phyloP scores from a whole-genome alignment of 164 flowering plant species.

The Vitis labrusca region DNA sequence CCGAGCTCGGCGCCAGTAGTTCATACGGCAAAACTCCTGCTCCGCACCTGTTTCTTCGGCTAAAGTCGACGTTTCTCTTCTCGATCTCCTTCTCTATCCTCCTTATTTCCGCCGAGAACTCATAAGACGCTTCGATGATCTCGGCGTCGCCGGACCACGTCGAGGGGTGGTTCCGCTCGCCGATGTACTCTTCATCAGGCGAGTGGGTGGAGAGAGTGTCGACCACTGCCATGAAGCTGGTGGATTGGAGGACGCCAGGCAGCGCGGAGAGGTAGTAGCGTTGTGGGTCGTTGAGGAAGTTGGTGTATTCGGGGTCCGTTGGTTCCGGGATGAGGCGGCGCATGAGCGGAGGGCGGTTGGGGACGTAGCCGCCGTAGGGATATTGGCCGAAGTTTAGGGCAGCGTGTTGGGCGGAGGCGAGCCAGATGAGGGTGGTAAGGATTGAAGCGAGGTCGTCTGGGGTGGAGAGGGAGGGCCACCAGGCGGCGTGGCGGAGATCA shows the following conservation, averaged over 20 bases:
- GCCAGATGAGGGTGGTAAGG: slow-evolving; percentile 90
- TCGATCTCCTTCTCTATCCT: slow-evolving; percentile 78
- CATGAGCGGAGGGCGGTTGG: slow-evolving; percentile 90
- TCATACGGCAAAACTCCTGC: slow-evolving; percentile 95
- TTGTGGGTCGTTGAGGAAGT: slow-evolving; percentile 69
- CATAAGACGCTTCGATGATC: slow-evolving; percentile 66
- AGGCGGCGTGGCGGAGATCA: slow-evolving; percentile 52
- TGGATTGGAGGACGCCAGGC: slow-evolving; percentile 69
- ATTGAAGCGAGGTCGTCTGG: slow-evolving; percentile 51
- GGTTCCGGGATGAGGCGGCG: slow-evolving; percentile 77
- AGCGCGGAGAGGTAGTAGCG: slow-evolving; percentile 62
- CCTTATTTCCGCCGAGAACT: slow-evolving; percentile 68
- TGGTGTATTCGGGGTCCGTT: slow-evolving; percentile 61
- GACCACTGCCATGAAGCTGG: slow-evolving; percentile 90
- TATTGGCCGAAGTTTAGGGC: slow-evolving; percentile 96
- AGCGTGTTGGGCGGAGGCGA: slow-evolving; percentile 94
- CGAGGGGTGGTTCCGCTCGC: slow-evolving; percentile 73
- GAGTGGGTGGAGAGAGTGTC: slow-evolving; percentile 90
- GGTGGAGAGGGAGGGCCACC: slow-evolving; percentile 78
- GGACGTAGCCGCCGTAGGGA: slow-evolving; percentile 95
- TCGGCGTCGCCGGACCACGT: slow-evolving; percentile 76
- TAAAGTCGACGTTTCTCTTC: slow-evolving; percentile 56
- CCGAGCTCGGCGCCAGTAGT: slow-evolving; percentile 83
- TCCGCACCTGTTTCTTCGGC: slow-evolving; percentile 71
- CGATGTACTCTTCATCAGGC: slow-evolving; percentile 91